Evolutionary conservation across 305 asterid genomes (phyloP).

Genomic region (Stenogyne calaminthoides): DNA sequence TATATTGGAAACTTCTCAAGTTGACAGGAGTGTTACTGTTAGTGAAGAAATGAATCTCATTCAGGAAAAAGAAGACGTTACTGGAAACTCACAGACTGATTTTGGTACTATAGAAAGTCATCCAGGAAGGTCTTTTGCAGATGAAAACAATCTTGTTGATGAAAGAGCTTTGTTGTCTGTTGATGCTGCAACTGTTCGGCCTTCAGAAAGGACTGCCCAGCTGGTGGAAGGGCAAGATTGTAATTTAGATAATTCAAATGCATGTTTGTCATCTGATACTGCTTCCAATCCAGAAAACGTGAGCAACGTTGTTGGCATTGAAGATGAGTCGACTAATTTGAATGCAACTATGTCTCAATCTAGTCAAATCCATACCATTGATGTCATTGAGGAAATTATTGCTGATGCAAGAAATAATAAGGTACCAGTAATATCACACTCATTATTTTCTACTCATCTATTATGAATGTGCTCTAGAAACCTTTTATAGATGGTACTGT

Average conservation of each 20-base stretch:
- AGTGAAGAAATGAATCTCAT: too few relatives aligned
- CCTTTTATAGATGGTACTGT: constrained; percentile 4
- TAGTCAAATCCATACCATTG: constrained; percentile 57
- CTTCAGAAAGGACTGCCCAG: constrained; percentile 27
- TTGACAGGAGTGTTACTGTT: too few relatives aligned
- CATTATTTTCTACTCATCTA: neutral
- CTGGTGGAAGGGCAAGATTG: constrained; percentile 30
- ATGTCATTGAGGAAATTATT: constrained; percentile 66
- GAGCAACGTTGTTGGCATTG: constrained; percentile 29
- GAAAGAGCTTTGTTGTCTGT: constrained; percentile 20
- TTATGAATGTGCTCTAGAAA: neutral
- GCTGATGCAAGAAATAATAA: constrained; percentile 70
- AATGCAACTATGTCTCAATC: constrained; percentile 48
- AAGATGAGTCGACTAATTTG: constrained; percentile 32
- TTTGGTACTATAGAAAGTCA: constrained; percentile 9
- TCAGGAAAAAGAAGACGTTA: too few relatives aligned
- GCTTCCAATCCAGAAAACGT: constrained; percentile 30
- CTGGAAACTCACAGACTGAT: neutral
- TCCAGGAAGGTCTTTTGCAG: constrained; percentile 19
- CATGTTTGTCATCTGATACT: constrained; percentile 24
- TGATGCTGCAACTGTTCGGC: constrained; percentile 14
- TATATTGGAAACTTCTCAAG: too few relatives aligned
- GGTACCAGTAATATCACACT: constrained; percentile 44
- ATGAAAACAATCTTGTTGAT: constrained; percentile 16
- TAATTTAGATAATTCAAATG: constrained; percentile 35